Evolutionary conservation across 2,329 filamentous ascomycete species (phyloP), one percentile per base, ranked within the genome.

Genomic region (Hypoxylon rubiginosum): DNA sequence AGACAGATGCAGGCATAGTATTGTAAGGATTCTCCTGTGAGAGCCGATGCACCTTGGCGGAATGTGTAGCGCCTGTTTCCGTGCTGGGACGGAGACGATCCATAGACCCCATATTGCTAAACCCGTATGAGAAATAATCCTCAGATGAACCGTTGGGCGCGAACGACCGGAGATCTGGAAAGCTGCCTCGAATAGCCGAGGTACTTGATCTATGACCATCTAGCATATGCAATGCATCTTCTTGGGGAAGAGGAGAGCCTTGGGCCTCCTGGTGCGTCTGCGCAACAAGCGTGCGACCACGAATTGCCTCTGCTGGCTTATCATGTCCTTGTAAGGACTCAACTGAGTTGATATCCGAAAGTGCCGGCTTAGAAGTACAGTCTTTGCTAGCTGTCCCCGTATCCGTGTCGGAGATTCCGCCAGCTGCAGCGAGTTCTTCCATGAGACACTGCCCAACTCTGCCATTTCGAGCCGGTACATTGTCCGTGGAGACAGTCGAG

Each of bases 161-260:
- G 4, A 52, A 58, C 26, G 39, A 45, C 43, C 30, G 52, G 51
- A 67, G 61, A 8, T 56, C 59, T 34, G 64, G 58, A 59, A 69
- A 70, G 30, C 62, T 70, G 15, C 68, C 62, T 36, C 62, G 58
- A 36, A 73, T 61, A 55, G 65, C 63, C n/a, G 71, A 71, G 9
- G 64, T 64, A 24, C 64, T 61, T 24, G 65, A 65, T 2, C 43
- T 48, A 28, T 70, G 64, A 8, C 68, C 64, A 51, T 68, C 51
- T n/a, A 71, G 34, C 3, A 64, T 58, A 26, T 65, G 62, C 4
- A 63, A 59, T 3, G 50, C 51, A 24, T 52, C 28, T 30, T 60
- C 63, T 10, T 19, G 58, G 19, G 43, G 24, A 51, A 15, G 19
- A 45, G 24, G 11, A 17, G 15, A 24, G 17, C 4, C 15, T 7